Base-by-base conservation (phyloP, 2,329 filamentous ascomycete genomes). In the Fusarium azukiicola region DNA sequence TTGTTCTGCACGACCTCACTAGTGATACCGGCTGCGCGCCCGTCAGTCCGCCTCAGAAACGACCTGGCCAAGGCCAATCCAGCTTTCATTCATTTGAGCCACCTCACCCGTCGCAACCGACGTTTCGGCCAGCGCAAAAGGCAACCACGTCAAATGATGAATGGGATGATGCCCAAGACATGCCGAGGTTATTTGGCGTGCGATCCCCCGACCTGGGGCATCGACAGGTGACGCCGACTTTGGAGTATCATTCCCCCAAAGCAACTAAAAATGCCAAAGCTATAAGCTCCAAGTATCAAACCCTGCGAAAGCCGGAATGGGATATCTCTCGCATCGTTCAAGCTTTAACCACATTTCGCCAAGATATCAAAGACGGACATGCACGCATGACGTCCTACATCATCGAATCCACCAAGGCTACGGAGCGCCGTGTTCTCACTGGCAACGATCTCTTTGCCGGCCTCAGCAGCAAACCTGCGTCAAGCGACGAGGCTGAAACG, bases 401-500 rank as follows among this genome's bases (percentile, higher is more conserved):
- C 44, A 86, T 92, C 46, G 87, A 90, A 73, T 87, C 89, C 17
- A 89, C 90, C 70, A 87, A 87, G 56, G 86, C 86, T 2, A 84
- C 84, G 9, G 85, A 88, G 69, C 87, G 86, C 38, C 87, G 86
- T 42, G 84, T 89, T 72, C 80, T 86, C 36, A 87, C 87, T 68
- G 88, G 89, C 58, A 83, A 85, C 13, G 91, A 92, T 72, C 87
- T 89, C 74, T 92, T 93, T 79, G 88, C 89, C 5, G 85, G 86
- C 56, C 84, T 93, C 75, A 87, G 85, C 21, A 84, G 83, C 27
- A 81, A 85, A 5, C 84, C 88, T 2, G 83, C 85, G 1, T 83
- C 86, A 5, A 85, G 87, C n/a, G 79, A 85, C 23, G 85, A 84
- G 66, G 84, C 83, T 9, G 86, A 87, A 27, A 88, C 87, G 6